phyloP scores from a whole-genome alignment of 1,284 basidiomycete species.

The Dichomitus squalens region DNA sequence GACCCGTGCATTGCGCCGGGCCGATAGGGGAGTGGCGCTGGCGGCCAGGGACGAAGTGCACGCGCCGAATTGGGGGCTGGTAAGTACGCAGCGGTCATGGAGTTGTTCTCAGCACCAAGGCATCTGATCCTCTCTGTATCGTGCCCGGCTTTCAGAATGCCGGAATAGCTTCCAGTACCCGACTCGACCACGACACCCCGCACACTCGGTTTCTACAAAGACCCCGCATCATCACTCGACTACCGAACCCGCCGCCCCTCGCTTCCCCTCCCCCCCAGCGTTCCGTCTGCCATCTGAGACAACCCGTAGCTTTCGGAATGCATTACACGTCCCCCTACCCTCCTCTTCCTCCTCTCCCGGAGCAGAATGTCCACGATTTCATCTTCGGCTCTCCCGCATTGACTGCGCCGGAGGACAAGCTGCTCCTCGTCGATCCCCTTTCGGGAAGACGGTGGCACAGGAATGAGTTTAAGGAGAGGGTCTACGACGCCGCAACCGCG shows the following conservation, averaged over 20 bases:
- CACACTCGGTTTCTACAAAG: constrained; percentile 12
- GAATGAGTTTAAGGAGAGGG: constrained; percentile 50
- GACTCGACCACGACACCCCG: not conserved
- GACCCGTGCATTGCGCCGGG: too few species aligned
- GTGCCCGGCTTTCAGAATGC: constrained; percentile 18
- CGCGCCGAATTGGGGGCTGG: not conserved
- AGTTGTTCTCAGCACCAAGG: not conserved
- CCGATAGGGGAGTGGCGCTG: too few species aligned
- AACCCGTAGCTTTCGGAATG: constrained; percentile 29
- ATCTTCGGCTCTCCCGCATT: constrained; percentile 40
- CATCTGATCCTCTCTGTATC: not conserved
- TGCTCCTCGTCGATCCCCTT: constrained; percentile 56
- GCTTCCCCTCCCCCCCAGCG: not conserved
- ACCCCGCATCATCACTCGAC: constrained; percentile 1
- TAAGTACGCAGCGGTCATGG: not conserved
- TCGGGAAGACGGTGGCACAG: constrained; percentile 51
- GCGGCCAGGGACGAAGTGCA: too few species aligned
- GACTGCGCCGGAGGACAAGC: constrained; percentile 52
- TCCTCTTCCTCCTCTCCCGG: constrained; percentile 39
- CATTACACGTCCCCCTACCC: constrained; percentile 43
- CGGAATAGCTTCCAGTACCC: constrained; percentile 8
- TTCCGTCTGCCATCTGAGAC: not conserved
- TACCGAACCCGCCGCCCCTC: not conserved
- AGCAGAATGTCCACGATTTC: constrained; percentile 58
- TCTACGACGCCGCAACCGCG: constrained; percentile 59